phyloP scores from a whole-genome alignment of 2,329 filamentous ascomycete species.

The Beauveria asiatica region DNA sequence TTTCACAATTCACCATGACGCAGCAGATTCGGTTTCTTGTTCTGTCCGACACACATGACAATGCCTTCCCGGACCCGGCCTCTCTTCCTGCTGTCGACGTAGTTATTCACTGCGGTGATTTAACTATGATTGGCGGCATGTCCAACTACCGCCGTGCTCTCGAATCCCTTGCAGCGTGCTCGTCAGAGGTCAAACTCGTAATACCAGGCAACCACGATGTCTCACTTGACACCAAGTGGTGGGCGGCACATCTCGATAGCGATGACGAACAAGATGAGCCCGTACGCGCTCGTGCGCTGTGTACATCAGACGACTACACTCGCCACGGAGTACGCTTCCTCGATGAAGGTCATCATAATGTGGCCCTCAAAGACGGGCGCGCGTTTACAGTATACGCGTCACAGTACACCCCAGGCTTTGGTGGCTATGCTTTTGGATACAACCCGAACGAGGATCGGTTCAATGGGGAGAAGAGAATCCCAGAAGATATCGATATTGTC shows the following conservation, averaged over 20 bases:
- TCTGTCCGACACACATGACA: slow-evolving; percentile 8
- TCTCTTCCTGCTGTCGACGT: slow-evolving; percentile 23
- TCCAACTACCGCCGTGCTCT: slow-evolving; percentile 28
- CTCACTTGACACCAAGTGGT: slow-evolving; percentile 19
- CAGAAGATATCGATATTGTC: slow-evolving; percentile 15
- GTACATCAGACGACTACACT: neutral
- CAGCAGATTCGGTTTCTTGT: slow-evolving; percentile 2
- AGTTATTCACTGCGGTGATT: slow-evolving; percentile 36
- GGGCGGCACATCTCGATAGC: slow-evolving; percentile 21
- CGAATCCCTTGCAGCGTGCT: slow-evolving; percentile 23
- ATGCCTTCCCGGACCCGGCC: neutral
- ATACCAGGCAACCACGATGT: slow-evolving; percentile 41
- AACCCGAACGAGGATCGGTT: slow-evolving; percentile 14
- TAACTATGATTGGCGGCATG: slow-evolving; percentile 31
- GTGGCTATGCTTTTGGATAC: slow-evolving; percentile 34
- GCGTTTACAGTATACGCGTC: slow-evolving; percentile 31
- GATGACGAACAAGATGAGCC: slow-evolving; percentile 8
- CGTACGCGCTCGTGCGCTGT: slow-evolving; percentile 4
- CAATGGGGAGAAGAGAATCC: slow-evolving; percentile 8
- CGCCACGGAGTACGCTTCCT: slow-evolving; percentile 23
- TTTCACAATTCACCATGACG: neutral
- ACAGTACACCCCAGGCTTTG: slow-evolving; percentile 28
- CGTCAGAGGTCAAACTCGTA: slow-evolving; percentile 35
- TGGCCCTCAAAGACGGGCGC: slow-evolving; percentile 30
- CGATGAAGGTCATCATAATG: slow-evolving; percentile 28